Conservation (phyloP, 2,329 filamentous ascomycete species). For the Massarina eburnea region DNA sequence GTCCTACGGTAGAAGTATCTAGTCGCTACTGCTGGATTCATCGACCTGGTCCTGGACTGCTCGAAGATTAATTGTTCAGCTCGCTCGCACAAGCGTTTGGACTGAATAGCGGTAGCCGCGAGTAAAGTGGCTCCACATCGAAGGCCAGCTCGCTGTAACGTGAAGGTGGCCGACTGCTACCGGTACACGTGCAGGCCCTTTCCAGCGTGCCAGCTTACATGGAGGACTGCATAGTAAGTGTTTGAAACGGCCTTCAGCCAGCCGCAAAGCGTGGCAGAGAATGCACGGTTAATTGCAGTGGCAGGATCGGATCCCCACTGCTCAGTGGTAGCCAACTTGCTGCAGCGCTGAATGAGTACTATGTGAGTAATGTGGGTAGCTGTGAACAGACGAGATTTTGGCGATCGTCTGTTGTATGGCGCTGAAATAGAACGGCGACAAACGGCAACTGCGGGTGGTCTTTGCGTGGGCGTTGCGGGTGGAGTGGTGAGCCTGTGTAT, state of each 20-base stretch:
- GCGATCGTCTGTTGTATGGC: not conserved
- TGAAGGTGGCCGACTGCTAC: not conserved
- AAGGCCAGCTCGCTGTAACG: conserved; percentile 1
- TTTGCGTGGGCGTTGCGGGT: no score
- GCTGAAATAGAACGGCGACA: not conserved
- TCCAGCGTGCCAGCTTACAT: not conserved
- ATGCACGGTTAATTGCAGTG: not conserved
- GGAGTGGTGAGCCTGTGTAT: no score
- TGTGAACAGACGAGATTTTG: not conserved
- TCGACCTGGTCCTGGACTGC: not conserved
- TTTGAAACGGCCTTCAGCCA: not conserved
- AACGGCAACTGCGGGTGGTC: no score
- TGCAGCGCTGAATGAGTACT: not conserved
- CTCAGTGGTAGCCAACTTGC: not conserved
- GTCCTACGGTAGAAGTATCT: no score
- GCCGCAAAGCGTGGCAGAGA: not conserved
- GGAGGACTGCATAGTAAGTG: not conserved
- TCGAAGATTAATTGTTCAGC: not conserved
- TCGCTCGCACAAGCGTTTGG: no score
- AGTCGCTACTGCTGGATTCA: no score
- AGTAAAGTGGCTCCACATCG: not conserved
- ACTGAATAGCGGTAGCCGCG: not conserved
- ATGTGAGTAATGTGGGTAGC: no score
- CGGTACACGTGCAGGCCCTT: not conserved
- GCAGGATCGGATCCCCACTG: not conserved